Evolutionary conservation across 23 red algal species (phyloP), one percentile per base, ranked within the genome.

Genomic region (Cyanidiococcus yangmingshanensis): DNA sequence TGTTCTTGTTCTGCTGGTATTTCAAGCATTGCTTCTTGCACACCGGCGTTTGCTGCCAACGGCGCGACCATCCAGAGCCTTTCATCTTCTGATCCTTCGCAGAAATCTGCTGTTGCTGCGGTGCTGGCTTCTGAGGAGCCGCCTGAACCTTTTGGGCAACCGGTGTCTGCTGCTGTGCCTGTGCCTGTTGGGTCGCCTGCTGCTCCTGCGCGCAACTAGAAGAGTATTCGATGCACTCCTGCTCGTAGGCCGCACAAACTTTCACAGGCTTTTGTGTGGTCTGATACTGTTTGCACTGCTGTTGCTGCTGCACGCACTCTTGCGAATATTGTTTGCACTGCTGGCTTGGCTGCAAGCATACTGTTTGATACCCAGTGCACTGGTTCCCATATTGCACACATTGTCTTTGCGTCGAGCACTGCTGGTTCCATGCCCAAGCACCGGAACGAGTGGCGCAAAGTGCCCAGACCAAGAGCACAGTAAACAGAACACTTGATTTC

Each of bases 1-100:
- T 71, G 63, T 71, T 71, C 63, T 71, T 71, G 63, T 71, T 71
- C 63, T 71, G n/a, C 27, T 71, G 63, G 63, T 71, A 71, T 7
- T 32, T 35, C 27, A 29, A 12, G 63, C 63, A 71, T 7, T 27
- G 16, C 63, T 71, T 7, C 32, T 71, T 25, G 63, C 63, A 71
- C 3, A 32, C 63, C 63, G 21, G 63, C 63, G 21, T 71, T 29
- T 71, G 63, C 21, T 71, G 21, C 63, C 63, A 71, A 3, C 63
- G 63, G 63, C 32, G 21, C 63, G 32, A 7, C 27, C 12, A 7
- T 12, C 32, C 21, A 7, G 15, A 3, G 3, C 63, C 32, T 71
- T 25, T 32, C 63, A 27, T 25, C 63, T 25, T 29, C 21, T 71
- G n/a, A 25, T 27, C 63, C 7, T 7, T 29, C 63, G 21, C 32